A percentile compares a stretch with the other conserved stretches of the same genome.
Conservation (phyloP, 2,329 filamentous ascomycete genomes). For the Oidium heveae region DNA sequence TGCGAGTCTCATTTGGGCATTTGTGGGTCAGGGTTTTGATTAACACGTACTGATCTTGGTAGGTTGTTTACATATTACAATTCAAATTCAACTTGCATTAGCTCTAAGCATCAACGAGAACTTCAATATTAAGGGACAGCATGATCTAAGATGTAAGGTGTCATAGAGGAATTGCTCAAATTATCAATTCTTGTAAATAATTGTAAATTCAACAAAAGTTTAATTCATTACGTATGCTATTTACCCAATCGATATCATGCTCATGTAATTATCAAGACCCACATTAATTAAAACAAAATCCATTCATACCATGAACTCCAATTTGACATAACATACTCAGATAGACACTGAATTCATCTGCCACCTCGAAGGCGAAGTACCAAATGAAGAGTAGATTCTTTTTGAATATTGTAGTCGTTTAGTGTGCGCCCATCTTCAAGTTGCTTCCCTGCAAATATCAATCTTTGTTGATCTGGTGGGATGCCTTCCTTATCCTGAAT, state of each 20-base stretch:
- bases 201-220: too few species aligned
- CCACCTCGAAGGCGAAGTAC: constrained; percentile 47
- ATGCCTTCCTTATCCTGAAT: constrained; percentile 51
- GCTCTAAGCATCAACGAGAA: background rate
- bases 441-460: constrained; percentile 48
- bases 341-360: constrained; percentile 15
- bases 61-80: too few species aligned
- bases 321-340: background rate
- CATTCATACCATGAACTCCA: background rate
- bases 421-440: constrained; percentile 52
- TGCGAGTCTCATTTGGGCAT: too few species aligned
- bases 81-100: too few species aligned
- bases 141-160: constrained; percentile 38
- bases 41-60: too few species aligned
- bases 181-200: too few species aligned
- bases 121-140: background rate
- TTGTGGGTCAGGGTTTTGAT: too few species aligned
- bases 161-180: too few species aligned
- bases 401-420: constrained; percentile 69
- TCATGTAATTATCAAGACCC: constrained; percentile 39
- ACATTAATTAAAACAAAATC: constrained; percentile 19
- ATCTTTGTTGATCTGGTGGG: constrained; percentile 41
- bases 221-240: constrained; percentile 47
- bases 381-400: constrained; percentile 46
- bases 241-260: constrained; percentile 48